A percentile compares a stretch with the other conserved stretches of the same genome.
Conservation (phyloP, 805 yeast genomes). For the Scheffersomyces stipitis region DNA sequence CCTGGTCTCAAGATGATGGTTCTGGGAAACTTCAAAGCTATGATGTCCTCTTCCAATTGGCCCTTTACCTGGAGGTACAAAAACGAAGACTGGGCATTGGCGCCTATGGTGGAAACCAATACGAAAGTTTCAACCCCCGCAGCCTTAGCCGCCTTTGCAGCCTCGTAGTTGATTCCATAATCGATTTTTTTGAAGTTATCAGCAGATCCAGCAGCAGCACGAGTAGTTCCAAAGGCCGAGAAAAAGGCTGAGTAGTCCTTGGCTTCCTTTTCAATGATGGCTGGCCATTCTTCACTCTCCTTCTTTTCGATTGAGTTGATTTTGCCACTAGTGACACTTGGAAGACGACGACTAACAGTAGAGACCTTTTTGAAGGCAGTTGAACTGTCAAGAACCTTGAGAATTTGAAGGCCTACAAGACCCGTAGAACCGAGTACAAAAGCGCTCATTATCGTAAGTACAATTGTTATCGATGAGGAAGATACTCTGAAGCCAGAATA, state of each 20-base stretch:
- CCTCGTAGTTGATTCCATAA: slow-evolving; percentile 63
- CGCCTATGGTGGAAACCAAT: slow-evolving; percentile 66
- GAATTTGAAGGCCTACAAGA: slow-evolving; percentile 61
- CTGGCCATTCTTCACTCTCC: slow-evolving; percentile 54
- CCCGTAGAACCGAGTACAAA: slow-evolving; percentile 73
- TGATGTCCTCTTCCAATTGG: slow-evolving; percentile 66
- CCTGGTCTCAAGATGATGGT: slow-evolving; percentile 83
- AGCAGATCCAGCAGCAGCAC: slow-evolving; percentile 68
- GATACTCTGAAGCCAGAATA: not conserved
- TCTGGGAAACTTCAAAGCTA: slow-evolving; percentile 61
- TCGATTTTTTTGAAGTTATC: slow-evolving; percentile 72
- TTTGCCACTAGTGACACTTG: slow-evolving; percentile 28
- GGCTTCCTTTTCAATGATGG: slow-evolving; percentile 30
- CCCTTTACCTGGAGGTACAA: slow-evolving; percentile 73
- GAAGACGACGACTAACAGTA: slow-evolving; percentile 54
- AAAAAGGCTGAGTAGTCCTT: slow-evolving; percentile 46
- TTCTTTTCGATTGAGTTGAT: slow-evolving; percentile 41
- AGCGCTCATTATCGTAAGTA: slow-evolving; percentile 14
- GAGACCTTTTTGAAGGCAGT: slow-evolving; percentile 37
- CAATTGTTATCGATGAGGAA: too few relatives aligned
- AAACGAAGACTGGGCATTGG: slow-evolving; percentile 54
- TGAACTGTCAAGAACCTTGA: slow-evolving; percentile 44
- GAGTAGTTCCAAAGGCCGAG: slow-evolving; percentile 76
- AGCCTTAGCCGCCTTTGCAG: slow-evolving; percentile 73
- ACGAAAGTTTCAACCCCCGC: slow-evolving; percentile 69